Evolutionary conservation across 1,139 yeast genomes (phyloP), one percentile per base, ranked within the genome.

Genomic region (Nakaseomyces delphensis): DNA sequence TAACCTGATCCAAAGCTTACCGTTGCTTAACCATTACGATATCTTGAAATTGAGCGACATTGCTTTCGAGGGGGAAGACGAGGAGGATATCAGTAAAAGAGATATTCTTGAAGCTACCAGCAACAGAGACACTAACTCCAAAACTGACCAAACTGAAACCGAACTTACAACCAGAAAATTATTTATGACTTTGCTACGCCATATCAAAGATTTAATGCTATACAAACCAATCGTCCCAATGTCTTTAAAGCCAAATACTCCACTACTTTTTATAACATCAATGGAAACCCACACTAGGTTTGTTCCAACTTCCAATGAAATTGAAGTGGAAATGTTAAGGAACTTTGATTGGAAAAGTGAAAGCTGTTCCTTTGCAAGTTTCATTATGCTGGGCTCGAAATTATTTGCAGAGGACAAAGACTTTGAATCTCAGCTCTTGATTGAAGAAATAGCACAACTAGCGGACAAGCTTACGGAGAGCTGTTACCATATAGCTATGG

Each of bases 351-450:
- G 62, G 57, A 77, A 74, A 50, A 84, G 80, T 53, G 68, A 80
- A 50, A 74, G 83, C 8, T 83, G 94, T 56, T 81, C 79, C 56
- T 71, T 81, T 40, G 91, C 87, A 28, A 85, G 89, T 1, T 76
- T 81, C 66, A 71, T 79, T 52, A 82, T 84, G 0, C 60, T 83
- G 29, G 86, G 86, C 2, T 77, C 84, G 5, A 77, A 69, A 56
- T 49, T 85, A 59, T 54, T 73, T 55, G 54, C 68, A 65, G 42
- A 30, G n/a, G 25, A 37, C 11, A 31, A 36, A n/a, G 23, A 23
- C 25, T 31, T 31, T 27, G 30, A 27, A 15, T 31, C 28, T 5
- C 36, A 39, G 5, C 15, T 39, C 3, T 24, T 39, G 19, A 31
- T 67, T 49, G 60, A 72, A 40, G 57, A 76, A 54, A 83, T 81